Evolutionary conservation across 176 grass and related monocot species (phyloP).

Genomic region (Cocos nucifera): DNA sequence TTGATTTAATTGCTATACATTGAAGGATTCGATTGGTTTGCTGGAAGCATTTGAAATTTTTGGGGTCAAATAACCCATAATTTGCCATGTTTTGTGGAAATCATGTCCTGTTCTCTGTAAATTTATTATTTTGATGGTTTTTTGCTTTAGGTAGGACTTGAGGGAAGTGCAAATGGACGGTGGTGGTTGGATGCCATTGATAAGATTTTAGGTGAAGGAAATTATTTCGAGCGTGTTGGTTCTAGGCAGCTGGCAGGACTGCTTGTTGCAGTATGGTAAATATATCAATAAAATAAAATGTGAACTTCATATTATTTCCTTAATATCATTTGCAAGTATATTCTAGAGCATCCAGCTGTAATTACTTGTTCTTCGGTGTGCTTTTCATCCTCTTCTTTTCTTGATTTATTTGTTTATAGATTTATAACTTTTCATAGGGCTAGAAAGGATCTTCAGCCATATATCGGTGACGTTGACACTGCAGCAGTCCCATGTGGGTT

Average conservation of each 20-base stretch:
- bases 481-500: slow-evolving; percentile 82
- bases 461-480: slow-evolving; percentile 72
- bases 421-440: slow-evolving; percentile 35
- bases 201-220: slow-evolving; percentile 39
- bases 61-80: too few species aligned
- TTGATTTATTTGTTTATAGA: too few species aligned
- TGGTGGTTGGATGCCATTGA: slow-evolving; percentile 93
- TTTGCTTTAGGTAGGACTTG: slow-evolving; percentile 67
- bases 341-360: too few species aligned
- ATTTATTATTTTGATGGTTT: slow-evolving; percentile 14
- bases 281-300: neutral
- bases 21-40: too few species aligned
- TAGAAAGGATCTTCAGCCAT: slow-evolving; percentile 58
- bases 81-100: too few species aligned
- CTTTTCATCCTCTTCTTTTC: too few species aligned
- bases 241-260: slow-evolving; percentile 86
- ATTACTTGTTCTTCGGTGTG: too few species aligned
- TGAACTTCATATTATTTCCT: too few species aligned
- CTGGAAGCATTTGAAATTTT: too few species aligned
- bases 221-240: slow-evolving; percentile 57
- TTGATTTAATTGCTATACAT: too few species aligned
- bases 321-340: too few species aligned
- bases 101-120: too few species aligned
- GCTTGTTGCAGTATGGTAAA: slow-evolving; percentile 84
- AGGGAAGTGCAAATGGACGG: slow-evolving; percentile 83